Evolutionary conservation across 164 flowering plant genomes (phyloP).

Genomic region (Cinnamomum chago): DNA sequence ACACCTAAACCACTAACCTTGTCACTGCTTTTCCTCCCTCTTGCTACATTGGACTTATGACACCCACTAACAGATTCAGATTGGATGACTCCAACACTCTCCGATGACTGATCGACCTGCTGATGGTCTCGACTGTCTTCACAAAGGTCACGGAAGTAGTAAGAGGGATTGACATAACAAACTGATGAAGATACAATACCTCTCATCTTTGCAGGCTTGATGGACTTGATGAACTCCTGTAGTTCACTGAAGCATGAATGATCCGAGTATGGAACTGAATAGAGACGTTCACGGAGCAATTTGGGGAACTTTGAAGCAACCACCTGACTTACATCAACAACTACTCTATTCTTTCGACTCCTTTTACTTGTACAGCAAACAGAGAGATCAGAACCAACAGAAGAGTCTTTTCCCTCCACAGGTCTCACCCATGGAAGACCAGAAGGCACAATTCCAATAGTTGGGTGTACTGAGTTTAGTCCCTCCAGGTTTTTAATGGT

Average conservation of each 20-base stretch:
- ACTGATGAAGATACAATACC: conserved; percentile 71
- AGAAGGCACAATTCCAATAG: conserved; percentile 91
- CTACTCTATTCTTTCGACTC: conserved; percentile 6
- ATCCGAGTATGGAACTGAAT: conserved; percentile 71
- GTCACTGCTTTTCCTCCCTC: conserved; percentile 16
- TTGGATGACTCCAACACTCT: conserved; percentile 15
- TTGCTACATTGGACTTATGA: conserved; percentile 3
- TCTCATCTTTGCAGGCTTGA: conserved; percentile 52
- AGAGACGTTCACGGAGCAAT: conserved; percentile 46
- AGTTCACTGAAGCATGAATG: conserved; percentile 77
- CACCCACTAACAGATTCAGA: conserved; percentile 15
- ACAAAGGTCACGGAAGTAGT: conserved; percentile 53
- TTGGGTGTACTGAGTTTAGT: conserved; percentile 55
- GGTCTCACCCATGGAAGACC: conserved; percentile 78
- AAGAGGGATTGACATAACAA: conserved; percentile 56
- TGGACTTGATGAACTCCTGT: conserved; percentile 54
- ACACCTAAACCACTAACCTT: conserved; percentile 21
- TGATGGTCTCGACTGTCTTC: conserved; percentile 32
- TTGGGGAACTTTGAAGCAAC: conserved; percentile 16
- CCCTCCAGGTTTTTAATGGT: conserved; percentile 61
- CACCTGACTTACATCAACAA: conserved; percentile 9
- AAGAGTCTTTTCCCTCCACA: conserved; percentile 21
- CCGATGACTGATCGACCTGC: conserved; percentile 16
- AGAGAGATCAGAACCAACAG: conserved; percentile 25
- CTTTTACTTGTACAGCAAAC: conserved; percentile 11